Evolutionary conservation across 2,329 filamentous ascomycete species (phyloP).

Genomic region (Cryphonectria nitschkei): DNA sequence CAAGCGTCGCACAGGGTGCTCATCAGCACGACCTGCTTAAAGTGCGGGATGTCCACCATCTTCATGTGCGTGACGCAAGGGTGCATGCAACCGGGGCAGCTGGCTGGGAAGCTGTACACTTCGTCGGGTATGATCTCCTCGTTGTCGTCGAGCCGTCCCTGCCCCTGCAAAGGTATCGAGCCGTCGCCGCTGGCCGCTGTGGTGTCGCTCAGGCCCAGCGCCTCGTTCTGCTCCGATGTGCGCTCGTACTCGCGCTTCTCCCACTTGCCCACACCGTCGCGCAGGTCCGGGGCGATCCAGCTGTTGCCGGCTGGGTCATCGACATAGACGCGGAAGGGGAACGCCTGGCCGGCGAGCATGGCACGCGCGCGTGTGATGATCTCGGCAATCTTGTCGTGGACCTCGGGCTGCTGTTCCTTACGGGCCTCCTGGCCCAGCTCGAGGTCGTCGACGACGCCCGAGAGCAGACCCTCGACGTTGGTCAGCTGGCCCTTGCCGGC

Average conservation of each 20-base stretch:
- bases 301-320: conserved; percentile 96
- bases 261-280: conserved; percentile 84
- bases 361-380: conserved; percentile 74
- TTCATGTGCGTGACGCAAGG: conserved; percentile 94
- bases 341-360: conserved; percentile 76
- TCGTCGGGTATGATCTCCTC: conserved; percentile 91
- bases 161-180: conserved; percentile 53
- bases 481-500: conserved; percentile 88
- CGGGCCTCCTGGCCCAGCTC: conserved; percentile 80
- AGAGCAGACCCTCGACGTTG: conserved; percentile 88
- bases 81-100: conserved; percentile 88
- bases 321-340: conserved; percentile 86
- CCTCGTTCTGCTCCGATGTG: conserved; percentile 82
- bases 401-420: conserved; percentile 76
- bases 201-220: conserved; percentile 74
- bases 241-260: conserved; percentile 82
- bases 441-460: conserved; percentile 78
- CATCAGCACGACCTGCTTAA: conserved; percentile 97
- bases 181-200: conserved; percentile 50
- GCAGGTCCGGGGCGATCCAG: conserved; percentile 88
- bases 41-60: conserved; percentile 97
- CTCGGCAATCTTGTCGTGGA: conserved; percentile 76
- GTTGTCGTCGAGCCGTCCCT: conserved; percentile 49
- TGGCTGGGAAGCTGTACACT: conserved; percentile 89
- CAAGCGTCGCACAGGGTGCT: conserved; percentile 90